Evolutionary conservation across 352 stramenopile species (phyloP), one percentile per base, ranked within the genome.

Genomic region (Phytophthora ramorum): DNA sequence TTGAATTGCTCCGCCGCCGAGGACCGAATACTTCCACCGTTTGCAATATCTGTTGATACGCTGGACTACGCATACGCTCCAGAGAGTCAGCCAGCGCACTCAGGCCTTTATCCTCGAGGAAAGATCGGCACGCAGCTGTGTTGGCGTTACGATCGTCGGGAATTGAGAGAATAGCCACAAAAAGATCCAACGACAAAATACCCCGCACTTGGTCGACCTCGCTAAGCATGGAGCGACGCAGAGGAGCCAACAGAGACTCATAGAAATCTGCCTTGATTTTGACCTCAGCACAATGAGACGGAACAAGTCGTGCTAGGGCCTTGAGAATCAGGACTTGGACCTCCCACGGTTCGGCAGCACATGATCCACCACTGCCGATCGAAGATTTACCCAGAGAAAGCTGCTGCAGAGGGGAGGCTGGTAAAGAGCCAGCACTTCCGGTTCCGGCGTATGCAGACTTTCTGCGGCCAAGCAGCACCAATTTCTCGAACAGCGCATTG

Each of bases 241-340:
- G 68, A 22, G 86, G 86, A 37, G 75, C 56, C 38, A 95, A n/a
- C 4, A 93, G 56, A 13, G 74, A 74, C 37, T 92, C 78, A 30
- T 88, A 93, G 19, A 79, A 83, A 16, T 86, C 75, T 0, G 41
- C 58, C 44, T 81, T 77, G 24, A 96, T 81, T 52, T 84, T 73
- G 7, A 94, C 64, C 16, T 76, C 54, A 0, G 73, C 58, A 66
- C 83, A 89, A 57, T 84, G 69, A 3, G 74, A 78, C 22, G 81
- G 81, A 22, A 95, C 56, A 9, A 96, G 68, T 32, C 78, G 72
- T 28, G 83, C 73, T 14, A 96, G 69, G 8, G 88, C 85, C 49
- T 89, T 91, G 1, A 95, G 55, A 13, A 94, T 90, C 34, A 96
- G 68, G 17, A 93, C 84, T 69, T 96, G 88, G 14, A 92, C 61